These are phyloP conservation scores for Alternaria conjuncta DNA, from an alignment of 2,329 filamentous ascomycete species.

Conservation along the genomic window DNA sequence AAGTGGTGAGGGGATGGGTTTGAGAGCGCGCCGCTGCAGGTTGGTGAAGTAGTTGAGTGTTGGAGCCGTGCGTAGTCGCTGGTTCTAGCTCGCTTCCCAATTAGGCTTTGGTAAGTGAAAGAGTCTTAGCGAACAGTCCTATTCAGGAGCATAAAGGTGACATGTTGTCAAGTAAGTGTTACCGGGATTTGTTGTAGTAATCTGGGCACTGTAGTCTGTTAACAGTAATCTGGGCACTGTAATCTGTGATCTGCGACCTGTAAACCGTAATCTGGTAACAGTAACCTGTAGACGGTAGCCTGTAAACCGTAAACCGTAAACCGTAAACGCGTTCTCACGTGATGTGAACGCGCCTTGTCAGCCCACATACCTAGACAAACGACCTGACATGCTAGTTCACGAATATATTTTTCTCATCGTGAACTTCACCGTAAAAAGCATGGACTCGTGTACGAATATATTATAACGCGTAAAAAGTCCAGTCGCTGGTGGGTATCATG, in stretches of 20 bases:
- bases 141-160: neutral
- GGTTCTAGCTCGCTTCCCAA: neutral
- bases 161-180: neutral
- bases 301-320: neutral
- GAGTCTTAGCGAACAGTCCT: neutral
- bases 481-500: conserved; percentile 3
- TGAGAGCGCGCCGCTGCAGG: neutral
- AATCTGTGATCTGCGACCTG: neutral
- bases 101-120: neutral
- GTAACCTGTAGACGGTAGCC: neutral
- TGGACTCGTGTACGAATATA: neutral
- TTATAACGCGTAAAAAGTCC: neutral
- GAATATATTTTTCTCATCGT: neutral
- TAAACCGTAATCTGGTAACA: neutral
- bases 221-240: neutral
- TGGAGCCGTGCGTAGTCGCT: neutral
- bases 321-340: conserved; percentile 4
- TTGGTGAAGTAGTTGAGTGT: neutral
- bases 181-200: neutral
- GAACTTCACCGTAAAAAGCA: neutral
- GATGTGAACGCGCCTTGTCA: neutral
- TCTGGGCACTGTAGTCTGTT: neutral
- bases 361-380: too few species aligned
- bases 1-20: neutral
- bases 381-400: too few species aligned